Percentiles rank a stretch among this genome's conserved stretches.
Conservation (phyloP, 2,329 filamentous ascomycete species). For the Aspergillus fumigatus region DNA sequence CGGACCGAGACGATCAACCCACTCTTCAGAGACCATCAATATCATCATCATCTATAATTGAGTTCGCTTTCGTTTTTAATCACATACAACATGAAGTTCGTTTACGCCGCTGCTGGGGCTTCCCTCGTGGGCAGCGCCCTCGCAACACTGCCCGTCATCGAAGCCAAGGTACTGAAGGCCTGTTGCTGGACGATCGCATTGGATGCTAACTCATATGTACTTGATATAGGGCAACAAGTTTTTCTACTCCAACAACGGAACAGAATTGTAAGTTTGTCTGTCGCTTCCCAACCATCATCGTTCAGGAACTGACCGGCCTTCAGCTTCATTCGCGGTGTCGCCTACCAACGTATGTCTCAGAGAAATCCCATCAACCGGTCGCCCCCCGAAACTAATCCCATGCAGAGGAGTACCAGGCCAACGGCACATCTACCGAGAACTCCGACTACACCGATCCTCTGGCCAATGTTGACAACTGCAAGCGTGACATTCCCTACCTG, state of each 20-base stretch:
- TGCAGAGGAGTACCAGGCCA: slow-evolving; percentile 43
- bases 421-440: slow-evolving; percentile 32
- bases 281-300: neutral
- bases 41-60: neutral
- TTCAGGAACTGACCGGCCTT: neutral
- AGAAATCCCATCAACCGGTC: neutral
- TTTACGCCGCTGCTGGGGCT: slow-evolving; percentile 46
- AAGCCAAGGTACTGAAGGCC: slow-evolving; percentile 56
- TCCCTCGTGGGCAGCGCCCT: slow-evolving; percentile 48
- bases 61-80: neutral
- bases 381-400: slow-evolving; percentile 14
- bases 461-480: slow-evolving; percentile 65
- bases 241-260: slow-evolving; percentile 79
- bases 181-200: neutral
- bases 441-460: slow-evolving; percentile 75
- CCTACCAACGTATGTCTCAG: slow-evolving; percentile 67
- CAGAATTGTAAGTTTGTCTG: slow-evolving; percentile 56
- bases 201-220: slow-evolving; percentile 1
- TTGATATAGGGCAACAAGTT: slow-evolving; percentile 67
- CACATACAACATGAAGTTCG: slow-evolving; percentile 53
- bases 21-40: neutral
- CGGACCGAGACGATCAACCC: slow-evolving; percentile 10
- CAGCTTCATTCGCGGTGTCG: slow-evolving; percentile 83
- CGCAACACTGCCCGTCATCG: slow-evolving; percentile 53
- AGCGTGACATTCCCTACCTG: slow-evolving; percentile 80